Evolutionary conservation across 164 flowering plant species (phyloP).

Genomic region (Vitis cinerea): DNA sequence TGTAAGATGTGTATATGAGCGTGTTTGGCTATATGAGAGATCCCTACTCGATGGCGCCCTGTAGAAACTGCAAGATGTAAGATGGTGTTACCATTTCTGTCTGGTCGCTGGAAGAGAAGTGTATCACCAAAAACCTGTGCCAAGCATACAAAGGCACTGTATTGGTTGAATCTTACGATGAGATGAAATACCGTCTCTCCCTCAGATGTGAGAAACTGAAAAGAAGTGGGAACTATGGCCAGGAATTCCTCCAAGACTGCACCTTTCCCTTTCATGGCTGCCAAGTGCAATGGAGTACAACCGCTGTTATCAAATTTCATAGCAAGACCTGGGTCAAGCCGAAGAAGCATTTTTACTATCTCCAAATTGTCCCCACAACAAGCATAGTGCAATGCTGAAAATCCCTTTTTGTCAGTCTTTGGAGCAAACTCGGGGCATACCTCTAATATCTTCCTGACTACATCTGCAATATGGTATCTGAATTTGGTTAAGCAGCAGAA

Average conservation of each 20-base stretch:
- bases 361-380: conserved; percentile 13
- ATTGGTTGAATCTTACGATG: conserved; percentile 7
- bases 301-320: conserved; percentile 12
- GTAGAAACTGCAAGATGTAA: conserved; percentile 20
- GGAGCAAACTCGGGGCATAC: conserved; percentile 6
- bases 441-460: conserved; percentile 13
- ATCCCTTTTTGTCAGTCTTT: conserved; percentile 16
- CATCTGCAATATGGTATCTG: conserved; percentile 1
- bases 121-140: background rate
- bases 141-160: conserved; percentile 11
- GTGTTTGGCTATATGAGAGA: no score
- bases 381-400: conserved; percentile 25
- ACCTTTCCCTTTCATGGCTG: conserved; percentile 15
- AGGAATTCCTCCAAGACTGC: conserved; percentile 11
- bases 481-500: background rate
- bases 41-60: conserved; percentile 13
- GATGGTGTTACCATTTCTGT: conserved; percentile 20
- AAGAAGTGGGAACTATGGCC: conserved; percentile 8
- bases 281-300: conserved; percentile 26
- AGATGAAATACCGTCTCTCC: conserved; percentile 29
- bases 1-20: no score
- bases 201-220: conserved; percentile 8
- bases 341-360: conserved; percentile 16
- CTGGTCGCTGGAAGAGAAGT: conserved; percentile 9
- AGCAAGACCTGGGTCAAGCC: conserved; percentile 7